Evolutionary conservation across 768 basidiomycete genomes (phyloP).

Genomic region (Xerocomellus dryophilus): DNA sequence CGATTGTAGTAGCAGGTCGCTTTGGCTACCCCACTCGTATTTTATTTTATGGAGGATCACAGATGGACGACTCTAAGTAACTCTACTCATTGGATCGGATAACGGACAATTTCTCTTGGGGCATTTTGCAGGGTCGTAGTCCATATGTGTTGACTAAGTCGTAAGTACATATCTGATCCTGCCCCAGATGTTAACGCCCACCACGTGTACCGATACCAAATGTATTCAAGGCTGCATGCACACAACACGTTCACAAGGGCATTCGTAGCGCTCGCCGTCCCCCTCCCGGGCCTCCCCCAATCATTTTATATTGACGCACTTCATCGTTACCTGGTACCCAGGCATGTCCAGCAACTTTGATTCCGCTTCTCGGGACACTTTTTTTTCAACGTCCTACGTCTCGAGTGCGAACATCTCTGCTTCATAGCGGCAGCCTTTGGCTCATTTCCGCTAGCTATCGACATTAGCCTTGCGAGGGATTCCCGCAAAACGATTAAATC

Average conservation of each 20-base stretch:
- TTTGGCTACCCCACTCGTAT: no score
- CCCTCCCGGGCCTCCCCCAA: neutral
- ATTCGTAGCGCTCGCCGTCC: neutral
- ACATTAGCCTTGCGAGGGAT: constrained; percentile 3
- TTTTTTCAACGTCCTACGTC: neutral
- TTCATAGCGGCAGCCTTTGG: neutral
- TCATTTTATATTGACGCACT: neutral
- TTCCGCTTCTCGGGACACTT: neutral
- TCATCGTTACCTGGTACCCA: neutral
- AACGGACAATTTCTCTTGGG: no score
- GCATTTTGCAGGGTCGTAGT: no score
- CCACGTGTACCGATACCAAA: no score
- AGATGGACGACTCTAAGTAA: no score
- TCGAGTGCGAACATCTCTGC: constrained; percentile 1
- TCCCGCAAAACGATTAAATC: constrained; percentile 8
- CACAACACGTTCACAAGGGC: neutral
- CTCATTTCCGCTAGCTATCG: neutral
- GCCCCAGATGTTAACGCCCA: no score
- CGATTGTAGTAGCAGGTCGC: no score
- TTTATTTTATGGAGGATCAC: no score
- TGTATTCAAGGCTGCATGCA: neutral
- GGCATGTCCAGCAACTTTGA: constrained; percentile 1
- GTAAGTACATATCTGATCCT: no score
- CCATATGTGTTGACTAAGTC: no score
- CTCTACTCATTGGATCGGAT: no score